Base-by-base conservation (phyloP, 2,329 filamentous ascomycete species). In the Hymenoscyphus albidus region DNA sequence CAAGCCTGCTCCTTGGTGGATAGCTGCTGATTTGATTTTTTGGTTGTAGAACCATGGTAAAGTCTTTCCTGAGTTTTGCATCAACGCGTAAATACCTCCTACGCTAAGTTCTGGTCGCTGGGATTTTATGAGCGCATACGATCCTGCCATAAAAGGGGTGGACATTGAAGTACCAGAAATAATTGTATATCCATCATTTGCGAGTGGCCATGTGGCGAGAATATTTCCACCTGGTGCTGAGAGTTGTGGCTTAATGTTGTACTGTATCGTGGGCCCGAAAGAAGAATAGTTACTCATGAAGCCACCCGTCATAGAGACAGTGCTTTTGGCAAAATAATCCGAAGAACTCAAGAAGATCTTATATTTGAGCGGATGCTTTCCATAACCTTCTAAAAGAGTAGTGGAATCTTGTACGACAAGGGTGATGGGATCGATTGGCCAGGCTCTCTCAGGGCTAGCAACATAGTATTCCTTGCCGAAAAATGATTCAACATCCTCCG, bases 151-250 rank as follows among this genome's bases (percentile, higher is more conserved):
- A 58, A 73, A 77, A 0, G 77, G 76, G 0, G 76, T 74, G 0
- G 76, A 73, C 77, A 78, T 78, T 2, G 75, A 77, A 0, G 77
- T 78, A 1, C 76, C 77, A 1, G 72, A 74, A 18, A 77, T 68
- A 35, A 77, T 74, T 2, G 73, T 72, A 38, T 77, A 78, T 1
- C 72, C 72, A 18, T 69, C 62, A 0, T 68, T 60, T 3, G 70
- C 74, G 2, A 77, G 62, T 0, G 76, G 76, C 65, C 71, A 78
- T 0, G 76, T 77, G 1, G 76, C 73, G 7, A 79, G 70, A 13
- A 78, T 76, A 22, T 73, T 66, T 0, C 76, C 76, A 0, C 77
- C 76, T 0, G 77, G 77, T 3, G 75, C 76, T 9, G 75, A 72
- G 3, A 67, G n/a, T 42, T 70, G 67, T 35, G 68, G 69, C 31